Evolutionary conservation across 2,329 filamentous ascomycete genomes (phyloP), one percentile per base, ranked within the genome.

Genomic region (Neocucurbitaria cava): DNA sequence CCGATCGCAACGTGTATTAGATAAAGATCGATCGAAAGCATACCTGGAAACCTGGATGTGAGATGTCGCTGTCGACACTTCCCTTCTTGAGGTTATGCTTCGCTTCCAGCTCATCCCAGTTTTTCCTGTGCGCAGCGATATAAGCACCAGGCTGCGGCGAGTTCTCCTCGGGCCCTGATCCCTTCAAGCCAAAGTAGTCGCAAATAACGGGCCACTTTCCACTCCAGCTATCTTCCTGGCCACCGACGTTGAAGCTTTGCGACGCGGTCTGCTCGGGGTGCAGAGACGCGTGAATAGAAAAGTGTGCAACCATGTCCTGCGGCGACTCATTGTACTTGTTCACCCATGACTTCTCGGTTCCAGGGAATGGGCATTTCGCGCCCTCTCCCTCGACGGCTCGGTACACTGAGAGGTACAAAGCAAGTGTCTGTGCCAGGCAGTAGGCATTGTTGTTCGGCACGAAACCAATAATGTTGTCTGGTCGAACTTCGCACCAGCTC

Each of bases 141-240:
- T 72, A 73, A 7, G 64, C 64, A 9, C 64, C 66, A 2, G 69
- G 69, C 53, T 71, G 68, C 6, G 68, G 67, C 17, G 68, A 58
- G 23, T 64, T 59, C 49, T 66, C 59, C 46, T 63, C 63, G 5
- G 70, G 70, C 0, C 66, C 66, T 7, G 75, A 75, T 1, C 79
- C 79, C 57, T 77, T 76, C 35, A 82, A 65, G 2, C 77, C 76
- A 66, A 81, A 81, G 59, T 80, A 81, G 6, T 77, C 71, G 60
- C 77, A 79, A 40, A 81, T 76, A 5, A 79, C 61, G 2, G 78
- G 77, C 79, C 79, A 82, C 60, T 80, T 80, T 10, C 66, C 59
- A 15, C 71, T 73, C 79, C 79, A 81, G 2, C 70, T 74, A 5
- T 69, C 56, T 28, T 73, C 67, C 46, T 71, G 75, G 21, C 80